Base-by-base conservation (phyloP, 768 basidiomycete genomes). In the Leccinum ochraceum region DNA sequence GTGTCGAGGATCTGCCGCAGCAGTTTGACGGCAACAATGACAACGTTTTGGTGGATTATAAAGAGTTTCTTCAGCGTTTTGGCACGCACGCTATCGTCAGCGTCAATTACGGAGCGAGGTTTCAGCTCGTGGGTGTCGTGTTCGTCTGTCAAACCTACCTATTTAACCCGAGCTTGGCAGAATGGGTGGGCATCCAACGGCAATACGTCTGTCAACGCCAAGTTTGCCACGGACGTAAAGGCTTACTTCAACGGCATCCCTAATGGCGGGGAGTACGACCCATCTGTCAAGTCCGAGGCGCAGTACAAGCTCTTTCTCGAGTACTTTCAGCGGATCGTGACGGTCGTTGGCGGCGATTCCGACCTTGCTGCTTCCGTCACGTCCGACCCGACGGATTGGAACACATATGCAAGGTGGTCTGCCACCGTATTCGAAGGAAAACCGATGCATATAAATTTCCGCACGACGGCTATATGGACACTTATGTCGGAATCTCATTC, bases 271-370 rank as follows among this genome's bases (percentile, higher is more conserved):
- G 30, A 59, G 48, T 59, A 54, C 3, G 42, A 59, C 34, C 10
- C n/a, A 16, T 44, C 42, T 5, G 58, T 59, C 37, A 59, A 54
- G 20, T 59, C 54, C 1, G 59, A 60, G 36, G n/a, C 54, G 4
- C 59, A 60, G 59, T 60, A 60, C 48, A 50, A 39, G 28, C 2
- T 49, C 26, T 60, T 60, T 22, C 59, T 60, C 9, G 59, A 49
- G 37, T 57, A 60, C 59, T 20, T 60, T 24, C 59, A 57, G 36
- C 56, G 55, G 20, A n/a, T 60, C 26, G 46, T 57, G 28, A 60
- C 59, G 13, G 48, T 42, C 16, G 16, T 17, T 9, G 55, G 59
- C 17, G 58, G 58, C 39, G 58, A 59, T 7, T 26, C 56, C 30
- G 30, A 24, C 6, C 51, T 34, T 44, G 42, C n/a, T 57, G 13